Percentiles rank a stretch among this genome's conserved stretches.
Evolutionary conservation across 805 yeast genomes (phyloP).

Genomic region (Jamesozyma rosinii): DNA sequence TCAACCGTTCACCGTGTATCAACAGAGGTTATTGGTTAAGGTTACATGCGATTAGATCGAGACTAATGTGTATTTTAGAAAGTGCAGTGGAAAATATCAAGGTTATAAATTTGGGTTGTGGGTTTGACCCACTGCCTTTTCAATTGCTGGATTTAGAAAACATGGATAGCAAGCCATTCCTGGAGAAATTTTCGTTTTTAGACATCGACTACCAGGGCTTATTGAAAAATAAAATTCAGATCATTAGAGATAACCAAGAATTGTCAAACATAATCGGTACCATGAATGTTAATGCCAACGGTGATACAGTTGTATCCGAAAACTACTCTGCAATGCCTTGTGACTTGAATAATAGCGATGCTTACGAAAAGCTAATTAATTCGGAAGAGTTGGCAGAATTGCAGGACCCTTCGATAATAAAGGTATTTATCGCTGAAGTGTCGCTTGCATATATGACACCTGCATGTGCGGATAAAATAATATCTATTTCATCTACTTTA

Average conservation of each 20-base stretch:
- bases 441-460: conserved; percentile 74
- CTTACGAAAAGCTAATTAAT: conserved; percentile 28
- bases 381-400: conserved; percentile 8
- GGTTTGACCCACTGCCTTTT: conserved; percentile 58
- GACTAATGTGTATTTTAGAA: conserved; percentile 41
- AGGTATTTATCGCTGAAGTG: conserved; percentile 70
- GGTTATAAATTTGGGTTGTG: conserved; percentile 70
- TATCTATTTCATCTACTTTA: conserved; percentile 37
- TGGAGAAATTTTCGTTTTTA: conserved; percentile 39
- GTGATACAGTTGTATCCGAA: conserved; percentile 30
- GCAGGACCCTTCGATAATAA: conserved; percentile 29
- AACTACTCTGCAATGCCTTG: conserved; percentile 57
- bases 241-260: conserved; percentile 43
- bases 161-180: conserved; percentile 21
- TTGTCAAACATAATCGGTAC: conserved; percentile 39
- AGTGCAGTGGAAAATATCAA: conserved; percentile 27
- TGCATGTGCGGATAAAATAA: conserved; percentile 52
- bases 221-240: conserved; percentile 43
- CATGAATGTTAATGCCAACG: conserved; percentile 11
- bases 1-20: conserved; percentile 68
- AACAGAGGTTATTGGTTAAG: conserved; percentile 80
- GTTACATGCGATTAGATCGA: conserved; percentile 55
- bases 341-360: conserved; percentile 43
- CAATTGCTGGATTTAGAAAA: conserved; percentile 35
- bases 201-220: conserved; percentile 74